These are phyloP conservation scores for Diophrys sp. DNA, from an alignment of 73 alveolate species.

Conservation along the genomic window DNA sequence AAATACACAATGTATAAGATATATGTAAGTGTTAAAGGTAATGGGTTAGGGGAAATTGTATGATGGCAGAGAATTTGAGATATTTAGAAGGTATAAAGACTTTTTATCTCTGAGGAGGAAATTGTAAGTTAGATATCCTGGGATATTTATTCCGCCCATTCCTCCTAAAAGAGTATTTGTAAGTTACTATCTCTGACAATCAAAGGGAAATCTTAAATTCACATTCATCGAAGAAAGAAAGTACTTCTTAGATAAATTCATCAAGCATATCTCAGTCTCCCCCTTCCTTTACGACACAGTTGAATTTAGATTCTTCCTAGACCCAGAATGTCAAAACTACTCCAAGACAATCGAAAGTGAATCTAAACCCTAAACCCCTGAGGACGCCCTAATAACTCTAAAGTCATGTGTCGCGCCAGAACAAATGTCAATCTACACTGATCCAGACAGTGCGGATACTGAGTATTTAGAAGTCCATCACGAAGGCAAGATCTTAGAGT, in stretches of 20 bases:
- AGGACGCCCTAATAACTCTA: background rate
- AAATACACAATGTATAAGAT: background rate
- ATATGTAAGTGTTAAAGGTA: too few species aligned
- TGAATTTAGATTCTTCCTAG: background rate
- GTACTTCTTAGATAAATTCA: conserved; percentile 45
- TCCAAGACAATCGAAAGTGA: background rate
- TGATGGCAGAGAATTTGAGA: background rate
- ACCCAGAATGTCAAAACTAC: background rate
- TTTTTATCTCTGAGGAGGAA: conserved; percentile 59
- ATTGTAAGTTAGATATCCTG: conserved; percentile 68
- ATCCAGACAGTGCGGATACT: background rate
- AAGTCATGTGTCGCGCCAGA: background rate
- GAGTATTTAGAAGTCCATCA: background rate
- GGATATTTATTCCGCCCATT: conserved; percentile 78
- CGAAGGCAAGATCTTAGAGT: background rate
- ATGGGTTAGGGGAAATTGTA: background rate
- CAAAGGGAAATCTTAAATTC: conserved; percentile 34
- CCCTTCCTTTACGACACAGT: background rate
- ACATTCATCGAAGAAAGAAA: conserved; percentile 46
- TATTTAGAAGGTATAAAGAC: conserved; percentile 72
- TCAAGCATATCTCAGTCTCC: background rate
- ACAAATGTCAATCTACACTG: background rate
- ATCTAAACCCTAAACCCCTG: background rate
- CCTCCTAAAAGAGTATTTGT: conserved; percentile 66
- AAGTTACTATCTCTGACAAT: too few species aligned